phyloP scores from a whole-genome alignment of 2,329 filamentous ascomycete species.

The Anthostomella pinea region DNA sequence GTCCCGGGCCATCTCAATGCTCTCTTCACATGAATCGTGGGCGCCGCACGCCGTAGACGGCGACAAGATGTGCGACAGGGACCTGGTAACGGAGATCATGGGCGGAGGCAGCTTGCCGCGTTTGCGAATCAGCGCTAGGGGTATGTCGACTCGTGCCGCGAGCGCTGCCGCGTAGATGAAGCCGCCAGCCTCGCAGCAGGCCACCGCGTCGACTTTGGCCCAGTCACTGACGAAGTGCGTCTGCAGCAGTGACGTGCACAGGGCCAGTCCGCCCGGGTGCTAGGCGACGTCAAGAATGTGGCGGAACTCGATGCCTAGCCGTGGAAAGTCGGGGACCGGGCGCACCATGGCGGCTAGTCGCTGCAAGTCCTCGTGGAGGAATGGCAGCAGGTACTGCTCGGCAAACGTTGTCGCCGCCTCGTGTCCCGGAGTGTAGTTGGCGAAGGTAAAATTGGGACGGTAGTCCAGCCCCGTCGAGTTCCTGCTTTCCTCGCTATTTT shows the following conservation, averaged over 20 bases:
- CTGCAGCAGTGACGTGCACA: conserved; percentile 50
- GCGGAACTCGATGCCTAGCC: conserved; percentile 49
- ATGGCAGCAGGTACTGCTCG: conserved; percentile 38
- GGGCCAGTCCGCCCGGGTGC: conserved; percentile 44
- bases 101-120: conserved; percentile 58
- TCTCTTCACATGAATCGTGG: no score
- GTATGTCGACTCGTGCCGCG: conserved; percentile 37
- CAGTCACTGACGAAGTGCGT: conserved; percentile 45
- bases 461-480: conserved; percentile 27
- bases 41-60: no score
- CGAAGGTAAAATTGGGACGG: conserved; percentile 45
- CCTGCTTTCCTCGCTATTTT: conserved; percentile 17
- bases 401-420: conserved; percentile 41
- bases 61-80: conserved; percentile 52
- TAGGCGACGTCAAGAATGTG: conserved; percentile 56
- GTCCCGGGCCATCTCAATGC: conserved; percentile 49
- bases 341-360: conserved; percentile 49
- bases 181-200: conserved; percentile 55
- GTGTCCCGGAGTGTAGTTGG: conserved; percentile 44
- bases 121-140: conserved; percentile 50
- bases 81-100: conserved; percentile 45
- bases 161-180: conserved; percentile 53
- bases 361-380: conserved; percentile 45
- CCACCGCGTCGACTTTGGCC: conserved; percentile 43
- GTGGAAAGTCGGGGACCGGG: conserved; percentile 47